phyloP scores from a whole-genome alignment of 331 rosid species.

The Telfairia occidentalis region DNA sequence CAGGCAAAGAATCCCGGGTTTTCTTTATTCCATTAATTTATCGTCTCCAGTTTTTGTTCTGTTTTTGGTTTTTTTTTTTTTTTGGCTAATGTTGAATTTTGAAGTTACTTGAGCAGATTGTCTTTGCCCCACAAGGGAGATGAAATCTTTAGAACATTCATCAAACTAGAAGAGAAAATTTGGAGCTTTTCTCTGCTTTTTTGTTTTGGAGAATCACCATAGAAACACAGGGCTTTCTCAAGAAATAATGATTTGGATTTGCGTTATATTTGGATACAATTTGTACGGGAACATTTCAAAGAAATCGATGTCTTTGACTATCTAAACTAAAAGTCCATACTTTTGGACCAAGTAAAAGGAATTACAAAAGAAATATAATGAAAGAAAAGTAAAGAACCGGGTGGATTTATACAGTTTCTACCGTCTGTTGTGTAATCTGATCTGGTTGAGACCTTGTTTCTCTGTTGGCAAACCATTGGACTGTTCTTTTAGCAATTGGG shows the following conservation, averaged over 20 bases:
- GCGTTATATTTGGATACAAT: not conserved
- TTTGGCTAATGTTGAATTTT: not conserved
- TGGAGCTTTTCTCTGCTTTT: not conserved
- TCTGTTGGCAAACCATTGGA: conserved; percentile 81
- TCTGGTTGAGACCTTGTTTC: conserved; percentile 47
- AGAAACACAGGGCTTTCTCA: too few relatives aligned
- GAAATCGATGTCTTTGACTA: not conserved
- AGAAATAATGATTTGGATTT: too few relatives aligned
- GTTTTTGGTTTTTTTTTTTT: not conserved
- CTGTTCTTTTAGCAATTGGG: conserved; percentile 84
- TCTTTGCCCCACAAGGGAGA: not conserved
- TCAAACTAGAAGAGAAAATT: not conserved
- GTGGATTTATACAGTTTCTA: conserved; percentile 2
- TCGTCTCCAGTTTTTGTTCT: not conserved
- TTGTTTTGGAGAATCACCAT: too few relatives aligned
- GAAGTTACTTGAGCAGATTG: not conserved
- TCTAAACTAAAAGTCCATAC: not conserved
- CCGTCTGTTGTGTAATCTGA: not conserved
- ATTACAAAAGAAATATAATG: not conserved
- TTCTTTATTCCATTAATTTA: not conserved
- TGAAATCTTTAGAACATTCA: not conserved
- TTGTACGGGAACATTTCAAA: not conserved
- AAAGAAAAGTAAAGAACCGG: not conserved
- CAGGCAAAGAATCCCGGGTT: not conserved
- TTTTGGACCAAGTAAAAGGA: not conserved